Percentiles rank a stretch among this genome's conserved stretches.
Evolutionary conservation across 1,139 yeast genomes (phyloP).

Genomic region (Geotrichum restrictum): DNA sequence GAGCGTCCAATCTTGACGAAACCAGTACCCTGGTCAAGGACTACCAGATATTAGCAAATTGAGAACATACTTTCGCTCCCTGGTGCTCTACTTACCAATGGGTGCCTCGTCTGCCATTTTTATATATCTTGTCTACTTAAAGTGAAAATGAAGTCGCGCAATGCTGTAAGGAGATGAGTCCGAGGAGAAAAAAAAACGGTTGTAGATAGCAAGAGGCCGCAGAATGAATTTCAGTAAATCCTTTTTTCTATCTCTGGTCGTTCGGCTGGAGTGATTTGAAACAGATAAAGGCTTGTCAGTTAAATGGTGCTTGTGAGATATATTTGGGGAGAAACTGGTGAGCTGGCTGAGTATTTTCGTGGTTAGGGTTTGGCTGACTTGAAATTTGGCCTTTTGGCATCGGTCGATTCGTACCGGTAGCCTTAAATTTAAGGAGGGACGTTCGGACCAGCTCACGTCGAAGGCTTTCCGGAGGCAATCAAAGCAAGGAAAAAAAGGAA

Average conservation of each 20-base stretch:
- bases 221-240: not conserved
- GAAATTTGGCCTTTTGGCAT: no score
- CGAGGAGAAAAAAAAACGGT: not conserved
- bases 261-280: not conserved
- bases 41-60: conserved; percentile 36
- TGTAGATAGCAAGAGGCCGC: not conserved
- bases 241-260: not conserved
- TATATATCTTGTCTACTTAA: not conserved
- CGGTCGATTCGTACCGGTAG: no score
- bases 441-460: no score
- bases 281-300: not conserved
- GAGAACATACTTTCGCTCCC: not conserved
- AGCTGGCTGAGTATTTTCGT: conserved; percentile 8
- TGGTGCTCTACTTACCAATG: conserved; percentile 18
- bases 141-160: not conserved
- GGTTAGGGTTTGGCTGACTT: not conserved
- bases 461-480: no score
- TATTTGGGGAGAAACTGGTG: conserved; percentile 7
- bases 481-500: no score
- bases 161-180: not conserved
- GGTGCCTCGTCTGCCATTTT: conserved; percentile 23
- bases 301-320: not conserved
- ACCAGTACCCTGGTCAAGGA: conserved; percentile 99
- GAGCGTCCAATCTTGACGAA: conserved; percentile 85
- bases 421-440: no score